A percentile compares a stretch with the other conserved stretches of the same genome.
phyloP scores from a whole-genome alignment of 148 eudicot species.

The Vaccinium macrocarpon region DNA sequence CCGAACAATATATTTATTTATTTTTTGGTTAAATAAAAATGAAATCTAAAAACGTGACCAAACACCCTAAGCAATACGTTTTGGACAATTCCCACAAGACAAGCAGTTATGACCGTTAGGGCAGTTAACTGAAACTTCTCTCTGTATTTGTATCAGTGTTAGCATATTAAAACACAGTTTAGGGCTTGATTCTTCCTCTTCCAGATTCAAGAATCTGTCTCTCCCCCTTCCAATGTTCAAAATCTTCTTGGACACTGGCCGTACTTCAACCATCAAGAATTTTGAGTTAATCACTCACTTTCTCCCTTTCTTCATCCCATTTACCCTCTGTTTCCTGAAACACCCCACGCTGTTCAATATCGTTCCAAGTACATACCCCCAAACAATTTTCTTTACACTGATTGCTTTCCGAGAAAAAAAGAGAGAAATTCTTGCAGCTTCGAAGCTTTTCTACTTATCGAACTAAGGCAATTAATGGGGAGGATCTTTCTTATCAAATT shows the following conservation, averaged over 20 bases:
- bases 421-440: background rate
- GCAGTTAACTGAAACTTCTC: background rate
- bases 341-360: background rate
- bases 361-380: too few relatives aligned
- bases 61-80: too few relatives aligned
- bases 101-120: background rate
- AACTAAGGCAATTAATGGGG: background rate
- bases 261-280: background rate
- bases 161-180: background rate
- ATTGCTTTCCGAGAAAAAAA: background rate
- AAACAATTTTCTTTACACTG: background rate
- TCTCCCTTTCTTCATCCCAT: background rate
- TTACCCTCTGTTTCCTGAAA: background rate
- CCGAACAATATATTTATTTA: too few relatives aligned
- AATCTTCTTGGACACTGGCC: background rate
- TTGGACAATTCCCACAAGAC: background rate
- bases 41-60: too few relatives aligned
- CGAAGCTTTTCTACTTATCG: background rate
- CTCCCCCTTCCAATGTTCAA: background rate
- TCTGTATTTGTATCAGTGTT: background rate
- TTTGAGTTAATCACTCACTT: background rate
- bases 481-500: background rate
- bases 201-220: background rate
- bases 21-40: too few relatives aligned
- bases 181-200: background rate